These are phyloP conservation scores for Glarea lozoyensis DNA, from an alignment of 495 filamentous ascomycete genomes.

Conservation along the genomic window DNA sequence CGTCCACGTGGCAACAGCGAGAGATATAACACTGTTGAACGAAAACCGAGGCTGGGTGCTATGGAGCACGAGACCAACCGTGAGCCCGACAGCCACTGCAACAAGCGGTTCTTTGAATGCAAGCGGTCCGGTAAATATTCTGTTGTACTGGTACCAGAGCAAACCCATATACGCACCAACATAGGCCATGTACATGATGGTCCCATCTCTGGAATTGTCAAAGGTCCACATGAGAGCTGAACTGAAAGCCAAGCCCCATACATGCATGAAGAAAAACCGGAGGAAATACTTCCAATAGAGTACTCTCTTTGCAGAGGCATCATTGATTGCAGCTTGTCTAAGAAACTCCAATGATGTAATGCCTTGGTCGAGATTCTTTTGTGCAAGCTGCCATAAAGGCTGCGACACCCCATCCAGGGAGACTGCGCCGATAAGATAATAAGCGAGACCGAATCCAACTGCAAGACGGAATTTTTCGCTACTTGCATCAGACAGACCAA, in stretches of 20 bases:
- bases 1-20: conserved; percentile 45
- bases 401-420: conserved; percentile 50
- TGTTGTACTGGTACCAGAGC: conserved; percentile 19
- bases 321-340: conserved; percentile 28
- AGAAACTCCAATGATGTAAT: conserved; percentile 21
- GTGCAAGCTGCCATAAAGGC: conserved; percentile 28
- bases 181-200: conserved; percentile 44
- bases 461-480: conserved; percentile 37
- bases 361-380: not conserved
- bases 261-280: conserved; percentile 45
- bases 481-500: conserved; percentile 32
- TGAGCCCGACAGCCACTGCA: conserved; percentile 38
- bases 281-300: conserved; percentile 45
- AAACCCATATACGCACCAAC: conserved; percentile 47
- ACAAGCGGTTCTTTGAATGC: conserved; percentile 41
- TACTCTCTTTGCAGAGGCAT: conserved; percentile 37
- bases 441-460: conserved; percentile 47
- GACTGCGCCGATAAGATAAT: conserved; percentile 51
- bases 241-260: conserved; percentile 45
- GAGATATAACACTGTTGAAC: conserved; percentile 42
- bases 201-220: conserved; percentile 29
- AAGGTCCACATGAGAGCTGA: conserved; percentile 47
- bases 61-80: conserved; percentile 36
- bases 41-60: conserved; percentile 26
- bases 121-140: conserved; percentile 46